A percentile compares a stretch with the other conserved stretches of the same genome.
Conservation (phyloP, 2,329 filamentous ascomycete genomes). For the Lecanicillium sp. region DNA sequence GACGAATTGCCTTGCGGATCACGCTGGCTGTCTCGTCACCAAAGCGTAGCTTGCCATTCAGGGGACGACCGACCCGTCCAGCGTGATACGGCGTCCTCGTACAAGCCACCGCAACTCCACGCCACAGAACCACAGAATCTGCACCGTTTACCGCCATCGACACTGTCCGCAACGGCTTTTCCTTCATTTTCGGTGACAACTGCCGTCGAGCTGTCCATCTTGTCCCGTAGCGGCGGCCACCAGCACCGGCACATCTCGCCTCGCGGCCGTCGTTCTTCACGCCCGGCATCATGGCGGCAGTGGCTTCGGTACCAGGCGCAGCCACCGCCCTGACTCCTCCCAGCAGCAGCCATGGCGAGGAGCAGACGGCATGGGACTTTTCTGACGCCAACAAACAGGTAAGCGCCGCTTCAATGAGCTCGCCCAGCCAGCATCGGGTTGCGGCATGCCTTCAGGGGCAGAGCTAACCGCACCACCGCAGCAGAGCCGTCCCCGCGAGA, state of each 20-base stretch:
- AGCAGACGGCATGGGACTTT: constrained; percentile 37
- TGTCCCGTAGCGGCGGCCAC: too few species aligned
- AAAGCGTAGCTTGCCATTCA: too few species aligned
- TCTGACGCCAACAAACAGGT: constrained; percentile 28
- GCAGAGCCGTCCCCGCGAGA: constrained; percentile 2
- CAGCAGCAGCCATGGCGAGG: constrained; percentile 40
- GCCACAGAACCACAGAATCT: too few species aligned
- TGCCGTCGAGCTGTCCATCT: too few species aligned
- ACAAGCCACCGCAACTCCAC: background rate
- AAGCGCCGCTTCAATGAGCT: constrained; percentile 13
- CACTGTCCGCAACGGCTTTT: too few species aligned
- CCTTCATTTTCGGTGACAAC: too few species aligned
- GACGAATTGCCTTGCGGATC: too few species aligned
- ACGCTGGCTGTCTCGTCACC: too few species aligned
- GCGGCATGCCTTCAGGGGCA: background rate
- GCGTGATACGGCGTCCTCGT: too few species aligned
- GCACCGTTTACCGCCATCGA: constrained; percentile 1
- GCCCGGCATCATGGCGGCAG: constrained; percentile 43
- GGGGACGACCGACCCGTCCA: too few species aligned
- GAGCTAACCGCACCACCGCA: constrained; percentile 1
- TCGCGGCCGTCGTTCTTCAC: too few species aligned
- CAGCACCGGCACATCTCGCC: too few species aligned
- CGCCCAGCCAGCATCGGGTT: background rate
- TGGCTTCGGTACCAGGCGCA: constrained; percentile 41
- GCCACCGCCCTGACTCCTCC: constrained; percentile 40